phyloP scores from a whole-genome alignment of 495 filamentous ascomycete species.

The Lichenothelia convexa region DNA sequence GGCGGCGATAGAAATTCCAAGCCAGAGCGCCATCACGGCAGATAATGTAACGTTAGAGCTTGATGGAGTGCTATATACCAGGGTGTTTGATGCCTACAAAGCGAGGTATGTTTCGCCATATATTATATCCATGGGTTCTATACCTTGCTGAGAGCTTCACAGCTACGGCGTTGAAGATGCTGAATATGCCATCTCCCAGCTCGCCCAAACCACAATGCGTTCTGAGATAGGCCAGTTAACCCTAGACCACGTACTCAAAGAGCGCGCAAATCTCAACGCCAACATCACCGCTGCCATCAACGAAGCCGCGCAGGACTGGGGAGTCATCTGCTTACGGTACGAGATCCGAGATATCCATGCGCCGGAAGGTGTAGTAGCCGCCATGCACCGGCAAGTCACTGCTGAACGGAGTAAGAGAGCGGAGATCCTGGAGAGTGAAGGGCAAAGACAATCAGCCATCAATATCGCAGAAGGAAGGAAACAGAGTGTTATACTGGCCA shows the following conservation, averaged over 20 bases:
- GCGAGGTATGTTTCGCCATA: constrained; percentile 43
- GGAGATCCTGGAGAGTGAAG: constrained; percentile 91
- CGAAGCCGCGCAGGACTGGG: constrained; percentile 92
- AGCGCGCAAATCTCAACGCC: constrained; percentile 83
- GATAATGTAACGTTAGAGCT: constrained; percentile 96
- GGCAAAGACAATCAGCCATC: constrained; percentile 89
- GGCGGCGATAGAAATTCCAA: constrained; percentile 85
- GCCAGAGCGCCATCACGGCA: constrained; percentile 90
- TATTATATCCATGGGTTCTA: neutral
- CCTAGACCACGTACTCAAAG: constrained; percentile 92
- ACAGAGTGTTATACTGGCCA: constrained; percentile 86
- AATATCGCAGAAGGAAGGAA: constrained; percentile 96
- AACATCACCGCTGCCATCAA: constrained; percentile 98
- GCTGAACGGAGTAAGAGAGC: constrained; percentile 92
- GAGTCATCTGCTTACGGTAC: constrained; percentile 86
- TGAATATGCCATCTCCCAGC: constrained; percentile 94
- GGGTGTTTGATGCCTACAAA: constrained; percentile 95
- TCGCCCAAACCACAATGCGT: constrained; percentile 97
- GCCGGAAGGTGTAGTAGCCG: constrained; percentile 74
- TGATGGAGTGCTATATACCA: constrained; percentile 85
- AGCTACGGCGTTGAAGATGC: constrained; percentile 98
- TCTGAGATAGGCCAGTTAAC: constrained; percentile 92
- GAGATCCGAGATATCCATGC: constrained; percentile 98
- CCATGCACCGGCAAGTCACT: constrained; percentile 96
- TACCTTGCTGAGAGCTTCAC: neutral